Base-by-base conservation (phyloP, 495 filamentous ascomycete genomes). In the Trichoderma reesei region DNA sequence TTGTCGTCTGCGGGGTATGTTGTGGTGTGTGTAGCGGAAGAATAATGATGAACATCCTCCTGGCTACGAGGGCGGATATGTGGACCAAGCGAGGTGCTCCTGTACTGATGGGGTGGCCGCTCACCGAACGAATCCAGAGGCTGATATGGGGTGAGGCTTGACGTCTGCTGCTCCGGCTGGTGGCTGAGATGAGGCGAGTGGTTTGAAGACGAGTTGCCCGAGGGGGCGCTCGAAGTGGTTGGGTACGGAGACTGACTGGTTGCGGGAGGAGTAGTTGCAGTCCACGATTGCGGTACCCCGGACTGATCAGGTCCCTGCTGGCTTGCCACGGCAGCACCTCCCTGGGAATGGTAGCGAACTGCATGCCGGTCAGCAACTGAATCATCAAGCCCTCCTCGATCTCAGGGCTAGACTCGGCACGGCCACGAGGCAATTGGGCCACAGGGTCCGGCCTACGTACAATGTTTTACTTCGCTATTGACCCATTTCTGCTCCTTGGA, bases 401-500 rank as follows among this genome's bases (percentile, higher is more conserved):
- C 11, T 14, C 31, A 36, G 36, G 26, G 26, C 26, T 26, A 26
- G 26, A 26, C 20, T 34, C 14, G 56, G 36, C 16, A 0, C 2
- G 18, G 59, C 18, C 6, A 1, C n/a, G 13, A 39, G 36, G 59
- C 18, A 36, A 34, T 18, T 36, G n/a, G 20, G 48, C 31, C 14
- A 33, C 48, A 56, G 7, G 20, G 31, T 13, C 33, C 59, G 16
- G 26, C 13, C 34, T 38, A 41, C 59, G 9, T 61, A 61, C 59
- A 39, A 16, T 61, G 16, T 5, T 38, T 61, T 10, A 41, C 59
- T 18, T 61, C 59, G 59, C 36, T 61, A 26, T 41, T 38, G 13
- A 61, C 59, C 59, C 59, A 61, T 34, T 61, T 61, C 59, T 61
- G 59, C n/a, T 41, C 59, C 33, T 61, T 41, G 59, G 59, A 61